Evolutionary conservation across 2,329 filamentous ascomycete species (phyloP), one percentile per base, ranked within the genome.

Genomic region (Fonsecaea multimorphosa): DNA sequence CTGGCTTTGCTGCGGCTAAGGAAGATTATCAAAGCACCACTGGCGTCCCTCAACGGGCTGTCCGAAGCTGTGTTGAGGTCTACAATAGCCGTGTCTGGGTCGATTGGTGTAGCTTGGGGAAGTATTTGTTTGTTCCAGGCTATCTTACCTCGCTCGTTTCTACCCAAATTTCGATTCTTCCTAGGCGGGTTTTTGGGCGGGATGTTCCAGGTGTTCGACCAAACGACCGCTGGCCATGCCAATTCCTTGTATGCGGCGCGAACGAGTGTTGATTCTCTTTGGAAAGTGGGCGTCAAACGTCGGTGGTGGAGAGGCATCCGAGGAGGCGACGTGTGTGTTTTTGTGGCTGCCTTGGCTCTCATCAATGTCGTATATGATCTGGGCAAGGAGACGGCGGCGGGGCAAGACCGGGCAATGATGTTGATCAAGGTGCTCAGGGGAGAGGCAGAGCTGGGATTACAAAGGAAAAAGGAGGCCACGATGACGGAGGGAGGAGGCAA

Each of bases 221-320:
- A 89, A 52, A 70, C 67, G 5, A 22, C 55, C 16, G 72, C 74
- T 11, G 77, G 76, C 34, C 77, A 91, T 16, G 83, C 84, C 1
- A 85, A 91, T 61, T 96, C 96, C 77, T 73, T 97, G 67, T 95
- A 95, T 77, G 89, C 87, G 69, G 87, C 91, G 32, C 85, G 93
- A 1, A 81, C 89, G n/a, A 92, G 90, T 66, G 82, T 97, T 32
- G 91, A 96, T 76, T 91, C 87, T 40, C 78, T 93, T 53, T 98
- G 93, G 92, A 96, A 96, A 81, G 92, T 96, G 0, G 93, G 93
- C n/a, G 87, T 91, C 62, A 98, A 98, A 87, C 83, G 89, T 36
- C 86, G 92, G 1, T 92, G 92, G 87, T 97, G 94, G 92, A 87
- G 85, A 70, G 91, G 91, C 11, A 84, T 95, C 76, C 87, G 85